phyloP scores from a whole-genome alignment of 2,329 filamentous ascomycete genomes.

The Thelonectria rubi region DNA sequence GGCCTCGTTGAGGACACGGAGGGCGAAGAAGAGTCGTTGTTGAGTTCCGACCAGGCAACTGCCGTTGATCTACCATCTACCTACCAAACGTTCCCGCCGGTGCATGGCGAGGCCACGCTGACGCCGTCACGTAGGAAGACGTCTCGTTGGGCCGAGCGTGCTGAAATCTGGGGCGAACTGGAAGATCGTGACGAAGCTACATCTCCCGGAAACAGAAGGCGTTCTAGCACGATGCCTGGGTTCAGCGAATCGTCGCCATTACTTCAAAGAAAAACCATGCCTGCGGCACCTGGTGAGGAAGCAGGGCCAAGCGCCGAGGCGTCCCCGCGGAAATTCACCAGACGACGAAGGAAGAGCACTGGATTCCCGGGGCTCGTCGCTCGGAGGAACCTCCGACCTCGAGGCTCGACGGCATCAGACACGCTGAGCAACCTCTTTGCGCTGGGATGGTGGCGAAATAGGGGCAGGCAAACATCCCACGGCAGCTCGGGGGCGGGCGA shows the following conservation, averaged over 20 bases:
- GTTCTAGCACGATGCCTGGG: slow-evolving; percentile 60
- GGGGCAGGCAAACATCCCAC: slow-evolving; percentile 35
- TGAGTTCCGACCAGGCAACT: slow-evolving; percentile 56
- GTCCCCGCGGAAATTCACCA: slow-evolving; percentile 45
- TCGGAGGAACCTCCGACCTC: slow-evolving; percentile 53
- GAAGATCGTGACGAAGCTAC: slow-evolving; percentile 72
- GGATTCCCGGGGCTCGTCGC: slow-evolving; percentile 70
- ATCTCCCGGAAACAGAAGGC: slow-evolving; percentile 52
- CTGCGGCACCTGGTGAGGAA: slow-evolving; percentile 42
- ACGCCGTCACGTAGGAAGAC: slow-evolving; percentile 58
- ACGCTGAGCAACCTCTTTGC: slow-evolving; percentile 63
- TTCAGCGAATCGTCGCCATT: slow-evolving; percentile 53
- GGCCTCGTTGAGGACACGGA: slow-evolving; percentile 79
- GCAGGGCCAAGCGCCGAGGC: slow-evolving; percentile 45
- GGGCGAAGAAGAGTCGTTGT: slow-evolving; percentile 66
- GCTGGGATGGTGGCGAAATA: slow-evolving; percentile 62
- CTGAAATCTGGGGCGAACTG: slow-evolving; percentile 88
- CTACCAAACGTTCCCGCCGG: slow-evolving; percentile 59
- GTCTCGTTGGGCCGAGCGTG: slow-evolving; percentile 70
- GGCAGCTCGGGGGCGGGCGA: slow-evolving; percentile 34
- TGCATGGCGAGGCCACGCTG: slow-evolving; percentile 50
- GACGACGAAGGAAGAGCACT: slow-evolving; percentile 65
- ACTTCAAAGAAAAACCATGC: slow-evolving; percentile 48
- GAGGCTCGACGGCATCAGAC: slow-evolving; percentile 56
- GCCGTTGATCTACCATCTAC: slow-evolving; percentile 51